Conservation (phyloP, 208 protist species). For the Naegleria gruberi region DNA sequence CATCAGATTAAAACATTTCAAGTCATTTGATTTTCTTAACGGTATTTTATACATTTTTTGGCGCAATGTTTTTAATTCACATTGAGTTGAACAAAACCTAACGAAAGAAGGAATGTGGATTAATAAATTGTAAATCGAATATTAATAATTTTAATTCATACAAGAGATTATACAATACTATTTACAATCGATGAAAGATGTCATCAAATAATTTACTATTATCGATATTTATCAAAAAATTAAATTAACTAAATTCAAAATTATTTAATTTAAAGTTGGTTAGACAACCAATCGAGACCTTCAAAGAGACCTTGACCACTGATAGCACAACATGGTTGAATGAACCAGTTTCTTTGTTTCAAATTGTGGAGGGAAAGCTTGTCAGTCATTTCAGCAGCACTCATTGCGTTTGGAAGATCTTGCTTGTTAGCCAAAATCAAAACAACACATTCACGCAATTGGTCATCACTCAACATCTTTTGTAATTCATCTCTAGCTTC, state of each 20-base stretch:
- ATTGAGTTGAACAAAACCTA: too few species aligned
- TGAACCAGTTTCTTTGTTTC: slow-evolving; percentile 68
- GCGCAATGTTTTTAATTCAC: not conserved
- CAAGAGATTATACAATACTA: too few species aligned
- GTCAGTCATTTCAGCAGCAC: slow-evolving; percentile 87
- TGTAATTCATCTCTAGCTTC: slow-evolving; percentile 81
- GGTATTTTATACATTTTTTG: slow-evolving; percentile 9
- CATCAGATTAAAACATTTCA: not conserved
- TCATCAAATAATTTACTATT: too few species aligned
- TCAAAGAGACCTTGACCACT: slow-evolving; percentile 90
- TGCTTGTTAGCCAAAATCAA: slow-evolving; percentile 99
- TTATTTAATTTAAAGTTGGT: slow-evolving; percentile 39
- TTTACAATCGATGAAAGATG: too few species aligned
- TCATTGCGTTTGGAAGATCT: slow-evolving; percentile 94
- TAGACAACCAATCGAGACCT: slow-evolving; percentile 88
- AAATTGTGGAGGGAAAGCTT: slow-evolving; percentile 74
- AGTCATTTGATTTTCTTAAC: not conserved
- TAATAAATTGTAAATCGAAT: not conserved
- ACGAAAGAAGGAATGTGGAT: not conserved
- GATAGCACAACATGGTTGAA: slow-evolving; percentile 86
- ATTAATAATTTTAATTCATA: too few species aligned
- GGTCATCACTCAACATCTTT: slow-evolving; percentile 90
- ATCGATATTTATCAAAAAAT: not conserved
- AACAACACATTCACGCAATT: slow-evolving; percentile 81
- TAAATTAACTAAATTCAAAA: not conserved